Percentiles rank a stretch among this genome's conserved stretches.
phyloP scores from a whole-genome alignment of 441 rosid genomes.

The Croton setiger region DNA sequence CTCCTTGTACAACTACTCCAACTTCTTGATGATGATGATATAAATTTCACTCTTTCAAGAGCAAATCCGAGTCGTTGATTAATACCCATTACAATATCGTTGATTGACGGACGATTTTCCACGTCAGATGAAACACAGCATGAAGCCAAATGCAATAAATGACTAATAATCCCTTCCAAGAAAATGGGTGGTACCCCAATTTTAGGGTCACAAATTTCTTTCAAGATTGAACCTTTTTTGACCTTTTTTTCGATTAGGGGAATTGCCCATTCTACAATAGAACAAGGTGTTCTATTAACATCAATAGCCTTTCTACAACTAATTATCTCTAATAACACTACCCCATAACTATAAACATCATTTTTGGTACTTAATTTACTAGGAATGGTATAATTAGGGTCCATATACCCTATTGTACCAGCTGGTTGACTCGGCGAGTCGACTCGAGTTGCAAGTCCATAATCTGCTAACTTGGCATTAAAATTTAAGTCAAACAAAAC shows the following conservation, averaged over 20 bases:
- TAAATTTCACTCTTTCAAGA: constrained; percentile 27
- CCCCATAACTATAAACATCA: constrained; percentile 67
- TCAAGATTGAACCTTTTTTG: constrained; percentile 6
- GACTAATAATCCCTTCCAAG: constrained; percentile 30
- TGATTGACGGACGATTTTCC: constrained; percentile 39
- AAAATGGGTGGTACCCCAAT: constrained; percentile 32
- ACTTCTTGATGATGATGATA: constrained; percentile 6
- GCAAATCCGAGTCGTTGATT: constrained; percentile 22
- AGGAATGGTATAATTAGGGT: constrained; percentile 56
- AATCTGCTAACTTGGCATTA: constrained; percentile 58
- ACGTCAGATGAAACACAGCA: constrained; percentile 46
- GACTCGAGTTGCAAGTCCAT: constrained; percentile 43
- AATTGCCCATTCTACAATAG: constrained; percentile 62
- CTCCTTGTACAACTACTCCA: constrained; percentile 39
- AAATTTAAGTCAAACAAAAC: constrained; percentile 51
- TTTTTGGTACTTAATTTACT: constrained; percentile 44
- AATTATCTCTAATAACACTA: constrained; percentile 58
- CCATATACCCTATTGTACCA: constrained; percentile 71
- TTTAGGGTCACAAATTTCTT: constrained; percentile 40
- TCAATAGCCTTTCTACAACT: constrained; percentile 63
- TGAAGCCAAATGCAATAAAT: constrained; percentile 45
- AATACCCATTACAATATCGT: constrained; percentile 42
- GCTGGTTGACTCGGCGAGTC: constrained; percentile 37
- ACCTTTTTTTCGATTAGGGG: constrained; percentile 33
- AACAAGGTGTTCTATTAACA: constrained; percentile 36